Percentiles rank a stretch among this genome's conserved stretches.
These are phyloP conservation scores for Daedaleopsis nitida DNA, from an alignment of 768 basidiomycete species.

Conservation along the genomic window DNA sequence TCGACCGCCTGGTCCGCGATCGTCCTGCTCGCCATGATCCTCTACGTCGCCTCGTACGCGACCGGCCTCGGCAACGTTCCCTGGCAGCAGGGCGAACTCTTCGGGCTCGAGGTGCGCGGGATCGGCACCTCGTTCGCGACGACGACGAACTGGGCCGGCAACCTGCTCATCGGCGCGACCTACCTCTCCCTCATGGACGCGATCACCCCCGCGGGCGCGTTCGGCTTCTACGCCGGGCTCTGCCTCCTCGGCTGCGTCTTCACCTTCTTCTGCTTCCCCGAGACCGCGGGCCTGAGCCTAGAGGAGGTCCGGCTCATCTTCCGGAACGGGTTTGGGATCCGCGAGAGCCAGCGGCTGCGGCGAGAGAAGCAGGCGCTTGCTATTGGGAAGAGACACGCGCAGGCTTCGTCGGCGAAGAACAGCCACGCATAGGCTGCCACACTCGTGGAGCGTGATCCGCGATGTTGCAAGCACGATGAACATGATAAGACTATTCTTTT, in stretches of 20 bases:
- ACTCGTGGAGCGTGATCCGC: not conserved
- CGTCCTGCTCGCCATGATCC: constrained; percentile 79
- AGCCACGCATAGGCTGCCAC: constrained; percentile 8
- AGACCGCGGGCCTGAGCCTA: constrained; percentile 73
- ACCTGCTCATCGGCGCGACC: constrained; percentile 76
- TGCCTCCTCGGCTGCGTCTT: constrained; percentile 73
- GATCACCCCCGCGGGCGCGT: constrained; percentile 75
- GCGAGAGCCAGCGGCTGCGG: constrained; percentile 54
- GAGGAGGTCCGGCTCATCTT: constrained; percentile 70
- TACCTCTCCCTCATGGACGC: constrained; percentile 77
- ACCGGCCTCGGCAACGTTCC: constrained; percentile 80
- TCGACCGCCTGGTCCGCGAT: constrained; percentile 63
- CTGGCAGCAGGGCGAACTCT: constrained; percentile 88
- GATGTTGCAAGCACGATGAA: not conserved
- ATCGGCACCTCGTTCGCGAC: constrained; percentile 76
- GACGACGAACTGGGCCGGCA: constrained; percentile 77
- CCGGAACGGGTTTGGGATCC: constrained; percentile 62
- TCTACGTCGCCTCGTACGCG: constrained; percentile 83
- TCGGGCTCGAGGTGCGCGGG: constrained; percentile 77
- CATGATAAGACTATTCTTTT: constrained; percentile 15
- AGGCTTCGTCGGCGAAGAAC: not conserved
- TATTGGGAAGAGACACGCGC: constrained; percentile 1
- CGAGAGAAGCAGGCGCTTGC: constrained; percentile 40
- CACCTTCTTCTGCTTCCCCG: constrained; percentile 71
- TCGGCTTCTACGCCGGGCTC: constrained; percentile 75